Conservation (phyloP, 306 rosid genomes). For the Vachellia pachyceras region DNA sequence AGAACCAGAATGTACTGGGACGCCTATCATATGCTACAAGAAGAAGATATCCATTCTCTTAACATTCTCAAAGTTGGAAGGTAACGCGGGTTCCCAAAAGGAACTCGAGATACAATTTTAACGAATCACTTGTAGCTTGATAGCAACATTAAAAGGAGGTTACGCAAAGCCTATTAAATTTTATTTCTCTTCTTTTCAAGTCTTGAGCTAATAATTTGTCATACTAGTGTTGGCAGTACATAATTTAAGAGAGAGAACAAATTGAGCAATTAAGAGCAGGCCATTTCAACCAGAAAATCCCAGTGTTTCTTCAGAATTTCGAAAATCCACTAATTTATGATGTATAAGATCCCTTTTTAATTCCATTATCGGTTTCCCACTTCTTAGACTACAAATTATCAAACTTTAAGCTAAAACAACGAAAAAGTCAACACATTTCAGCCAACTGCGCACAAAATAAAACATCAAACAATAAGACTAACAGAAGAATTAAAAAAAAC, state of each 20-base stretch:
- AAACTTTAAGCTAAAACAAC: not conserved
- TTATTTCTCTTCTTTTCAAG: not conserved
- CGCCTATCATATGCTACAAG: not conserved
- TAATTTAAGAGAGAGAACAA: not conserved
- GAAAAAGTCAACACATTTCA: not conserved
- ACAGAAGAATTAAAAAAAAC: not conserved
- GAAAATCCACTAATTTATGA: not conserved
- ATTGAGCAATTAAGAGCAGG: not conserved
- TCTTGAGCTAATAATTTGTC: not conserved
- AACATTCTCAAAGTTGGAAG: not conserved
- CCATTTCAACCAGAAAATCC: constrained; percentile 13
- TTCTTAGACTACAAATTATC: not conserved
- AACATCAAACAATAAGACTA: not conserved
- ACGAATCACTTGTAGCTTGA: not conserved
- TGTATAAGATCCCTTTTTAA: not conserved
- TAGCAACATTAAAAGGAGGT: constrained; percentile 1
- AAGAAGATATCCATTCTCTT: not conserved
- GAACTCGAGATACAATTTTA: not conserved
- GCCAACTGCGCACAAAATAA: not conserved
- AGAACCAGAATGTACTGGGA: not conserved
- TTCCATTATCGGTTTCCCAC: not conserved
- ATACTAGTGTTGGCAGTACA: no score
- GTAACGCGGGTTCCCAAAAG: not conserved
- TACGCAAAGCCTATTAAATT: not conserved
- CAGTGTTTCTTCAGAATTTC: not conserved